Conservation (phyloP, 2,329 filamentous ascomycete species). For the Ceratocystis cacaofunesta region DNA sequence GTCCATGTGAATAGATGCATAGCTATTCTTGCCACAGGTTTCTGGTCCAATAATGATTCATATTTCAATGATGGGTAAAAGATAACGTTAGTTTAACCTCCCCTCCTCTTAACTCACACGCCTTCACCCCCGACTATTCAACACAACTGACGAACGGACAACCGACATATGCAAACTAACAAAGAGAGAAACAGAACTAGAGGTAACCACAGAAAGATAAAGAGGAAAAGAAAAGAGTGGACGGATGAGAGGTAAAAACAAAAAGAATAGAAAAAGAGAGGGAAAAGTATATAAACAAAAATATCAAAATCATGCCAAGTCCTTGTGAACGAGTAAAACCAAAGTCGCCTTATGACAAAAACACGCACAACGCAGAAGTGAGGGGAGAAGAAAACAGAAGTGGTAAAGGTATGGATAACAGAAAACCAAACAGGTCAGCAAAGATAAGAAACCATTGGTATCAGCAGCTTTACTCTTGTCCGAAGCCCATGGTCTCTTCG, state of each 20-base stretch:
- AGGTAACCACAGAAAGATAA: neutral
- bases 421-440: neutral
- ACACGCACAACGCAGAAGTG: neutral
- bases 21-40: neutral
- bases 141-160: neutral
- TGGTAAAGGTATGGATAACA: constrained; percentile 16
- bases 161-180: neutral
- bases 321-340: neutral
- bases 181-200: neutral
- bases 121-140: neutral
- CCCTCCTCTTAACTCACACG: neutral
- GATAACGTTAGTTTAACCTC: neutral
- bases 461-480: constrained; percentile 59
- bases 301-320: constrained; percentile 7
- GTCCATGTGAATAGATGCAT: too few relatives aligned
- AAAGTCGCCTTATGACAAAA: constrained; percentile 2
- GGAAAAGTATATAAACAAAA: constrained; percentile 21
- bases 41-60: neutral
- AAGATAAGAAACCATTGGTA: neutral
- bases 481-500: constrained; percentile 97
- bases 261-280: constrained; percentile 16
- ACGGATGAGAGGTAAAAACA: constrained; percentile 14
- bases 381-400: neutral
- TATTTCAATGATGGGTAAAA: neutral
- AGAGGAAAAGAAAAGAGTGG: neutral